Percentiles rank a stretch among this genome's conserved stretches.
Evolutionary conservation across 768 basidiomycete species (phyloP).

Genomic region (Trametes meyenii): DNA sequence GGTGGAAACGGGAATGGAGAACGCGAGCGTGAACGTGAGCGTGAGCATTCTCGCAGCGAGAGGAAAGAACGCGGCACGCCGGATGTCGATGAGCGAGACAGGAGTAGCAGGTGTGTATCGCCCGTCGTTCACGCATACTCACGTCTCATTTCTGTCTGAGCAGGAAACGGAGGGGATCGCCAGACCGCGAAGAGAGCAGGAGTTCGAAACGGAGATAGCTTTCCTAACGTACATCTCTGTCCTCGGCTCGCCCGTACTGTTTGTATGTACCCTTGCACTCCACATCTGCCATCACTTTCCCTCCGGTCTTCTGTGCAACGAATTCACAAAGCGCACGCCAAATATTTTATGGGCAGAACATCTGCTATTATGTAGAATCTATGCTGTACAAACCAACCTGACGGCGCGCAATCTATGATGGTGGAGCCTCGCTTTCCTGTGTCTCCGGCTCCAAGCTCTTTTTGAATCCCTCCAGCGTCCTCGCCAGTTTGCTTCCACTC

Average conservation of each 20-base stretch:
- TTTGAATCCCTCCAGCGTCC: slow-evolving; percentile 77
- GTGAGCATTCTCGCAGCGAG: slow-evolving; percentile 25
- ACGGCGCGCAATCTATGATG: slow-evolving; percentile 9
- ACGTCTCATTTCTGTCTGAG: slow-evolving; percentile 3
- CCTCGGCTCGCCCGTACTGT: neutral
- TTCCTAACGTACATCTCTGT: neutral
- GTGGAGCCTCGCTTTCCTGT: slow-evolving; percentile 12
- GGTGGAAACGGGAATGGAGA: slow-evolving; percentile 19
- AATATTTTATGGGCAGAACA: neutral
- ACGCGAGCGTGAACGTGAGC: slow-evolving; percentile 28
- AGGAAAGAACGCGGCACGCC: slow-evolving; percentile 51
- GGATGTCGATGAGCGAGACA: slow-evolving; percentile 60
- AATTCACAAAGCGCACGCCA: neutral
- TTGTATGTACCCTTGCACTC: neutral
- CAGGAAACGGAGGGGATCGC: slow-evolving; percentile 77
- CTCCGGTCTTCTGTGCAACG: neutral
- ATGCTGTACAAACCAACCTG: slow-evolving; percentile 14
- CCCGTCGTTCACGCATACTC: slow-evolving; percentile 10
- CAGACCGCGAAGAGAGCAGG: slow-evolving; percentile 67
- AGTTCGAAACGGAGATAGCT: slow-evolving; percentile 64
- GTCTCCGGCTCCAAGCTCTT: slow-evolving; percentile 55
- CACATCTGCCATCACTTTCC: neutral
- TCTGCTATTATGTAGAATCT: slow-evolving; percentile 17
- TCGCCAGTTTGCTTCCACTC: slow-evolving; percentile 65
- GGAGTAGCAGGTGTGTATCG: slow-evolving; percentile 53